Percentiles rank a stretch among this genome's conserved stretches.
These are phyloP conservation scores for Globisporangium ultimum DNA, from an alignment of 352 stramenopile species.

Conservation along the genomic window DNA sequence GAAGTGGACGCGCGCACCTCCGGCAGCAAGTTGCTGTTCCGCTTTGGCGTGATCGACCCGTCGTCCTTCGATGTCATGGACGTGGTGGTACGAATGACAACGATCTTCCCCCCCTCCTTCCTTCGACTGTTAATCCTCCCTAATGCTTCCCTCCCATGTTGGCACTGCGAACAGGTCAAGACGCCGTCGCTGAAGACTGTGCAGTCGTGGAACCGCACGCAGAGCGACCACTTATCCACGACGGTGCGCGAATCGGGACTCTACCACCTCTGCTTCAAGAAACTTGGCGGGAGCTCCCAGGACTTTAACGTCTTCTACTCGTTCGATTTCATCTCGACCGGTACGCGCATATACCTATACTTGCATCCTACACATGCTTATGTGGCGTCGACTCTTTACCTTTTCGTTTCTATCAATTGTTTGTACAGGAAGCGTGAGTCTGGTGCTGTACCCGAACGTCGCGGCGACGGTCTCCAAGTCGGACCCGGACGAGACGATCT, in stretches of 20 bases:
- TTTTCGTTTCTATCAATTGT: no score
- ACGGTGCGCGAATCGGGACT: constrained; percentile 70
- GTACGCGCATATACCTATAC: neutral
- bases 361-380: no score
- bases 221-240: constrained; percentile 51
- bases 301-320: constrained; percentile 70
- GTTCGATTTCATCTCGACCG: constrained; percentile 79
- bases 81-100: constrained; percentile 26
- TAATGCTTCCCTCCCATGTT: neutral
- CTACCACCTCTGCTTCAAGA: constrained; percentile 77
- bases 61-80: constrained; percentile 52
- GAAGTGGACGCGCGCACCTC: constrained; percentile 48
- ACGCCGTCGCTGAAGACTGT: constrained; percentile 50
- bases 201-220: constrained; percentile 52
- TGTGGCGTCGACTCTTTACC: no score
- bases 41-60: constrained; percentile 54
- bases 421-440: constrained; percentile 29
- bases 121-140: neutral
- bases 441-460: constrained; percentile 60
- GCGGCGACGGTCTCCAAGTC: constrained; percentile 53
- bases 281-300: constrained; percentile 51
- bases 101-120: neutral
- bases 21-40: constrained; percentile 61
- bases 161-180: constrained; percentile 30
- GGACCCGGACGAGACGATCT: constrained; percentile 35